These are phyloP conservation scores for Blastomyces parvus DNA, from an alignment of 2,329 filamentous ascomycete species.

Conservation along the genomic window DNA sequence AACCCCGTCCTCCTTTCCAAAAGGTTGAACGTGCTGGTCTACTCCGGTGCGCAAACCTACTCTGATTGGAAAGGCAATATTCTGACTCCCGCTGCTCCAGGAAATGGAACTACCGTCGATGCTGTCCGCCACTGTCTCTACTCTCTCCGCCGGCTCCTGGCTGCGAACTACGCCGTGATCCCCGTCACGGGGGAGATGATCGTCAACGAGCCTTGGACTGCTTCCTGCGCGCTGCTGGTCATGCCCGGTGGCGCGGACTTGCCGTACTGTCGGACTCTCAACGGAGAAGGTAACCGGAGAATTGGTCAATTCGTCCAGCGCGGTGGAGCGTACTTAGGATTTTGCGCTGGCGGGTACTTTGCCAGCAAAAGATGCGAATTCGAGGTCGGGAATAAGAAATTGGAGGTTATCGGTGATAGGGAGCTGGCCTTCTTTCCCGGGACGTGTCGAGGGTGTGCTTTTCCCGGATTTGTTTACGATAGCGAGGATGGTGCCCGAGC, in stretches of 20 bases:
- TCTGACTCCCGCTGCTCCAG: constrained; percentile 39
- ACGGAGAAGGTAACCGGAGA: constrained; percentile 74
- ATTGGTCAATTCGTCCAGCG: constrained; percentile 78
- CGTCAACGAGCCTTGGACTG: constrained; percentile 82
- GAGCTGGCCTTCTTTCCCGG: constrained; percentile 87
- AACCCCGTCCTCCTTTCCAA: constrained; percentile 48
- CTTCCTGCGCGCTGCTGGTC: constrained; percentile 79
- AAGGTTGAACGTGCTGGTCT: constrained; percentile 85
- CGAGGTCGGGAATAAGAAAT: constrained; percentile 67
- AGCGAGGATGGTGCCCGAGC: constrained; percentile 77
- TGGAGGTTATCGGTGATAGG: constrained; percentile 77
- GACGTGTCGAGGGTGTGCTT: constrained; percentile 74
- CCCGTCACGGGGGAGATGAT: constrained; percentile 68
- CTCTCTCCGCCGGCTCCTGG: constrained; percentile 74
- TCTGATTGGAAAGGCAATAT: constrained; percentile 21
- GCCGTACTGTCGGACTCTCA: constrained; percentile 77
- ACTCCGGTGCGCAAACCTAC: constrained; percentile 56
- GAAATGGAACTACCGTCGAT: constrained; percentile 74
- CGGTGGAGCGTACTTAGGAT: constrained; percentile 77
- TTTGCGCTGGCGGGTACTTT: constrained; percentile 94
- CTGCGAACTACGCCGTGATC: constrained; percentile 86
- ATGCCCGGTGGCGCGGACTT: constrained; percentile 91
- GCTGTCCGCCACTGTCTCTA: constrained; percentile 85
- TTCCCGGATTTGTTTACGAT: constrained; percentile 79
- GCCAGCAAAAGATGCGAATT: constrained; percentile 76